These are phyloP conservation scores for Ophiostoma angusticollis DNA, from an alignment of 2,329 filamentous ascomycete species.

Conservation along the genomic window DNA sequence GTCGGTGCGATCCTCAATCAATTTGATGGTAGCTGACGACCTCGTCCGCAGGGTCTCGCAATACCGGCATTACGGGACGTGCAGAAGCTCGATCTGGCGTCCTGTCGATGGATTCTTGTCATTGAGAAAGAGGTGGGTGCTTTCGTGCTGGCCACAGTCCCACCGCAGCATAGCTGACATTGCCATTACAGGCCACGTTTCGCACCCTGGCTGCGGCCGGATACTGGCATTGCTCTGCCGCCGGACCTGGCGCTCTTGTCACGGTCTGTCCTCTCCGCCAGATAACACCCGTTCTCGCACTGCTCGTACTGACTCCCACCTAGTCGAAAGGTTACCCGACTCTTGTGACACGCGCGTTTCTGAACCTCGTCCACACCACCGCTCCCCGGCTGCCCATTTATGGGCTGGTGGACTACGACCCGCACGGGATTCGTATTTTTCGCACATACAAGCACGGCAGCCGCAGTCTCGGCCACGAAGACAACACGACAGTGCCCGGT, in stretches of 20 bases:
- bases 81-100: slow-evolving; percentile 33
- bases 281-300: too few relatives aligned
- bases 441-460: slow-evolving; percentile 63
- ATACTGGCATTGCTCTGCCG: slow-evolving; percentile 38
- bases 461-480: slow-evolving; percentile 47
- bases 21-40: too few relatives aligned
- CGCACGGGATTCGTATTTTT: slow-evolving; percentile 61
- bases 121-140: slow-evolving; percentile 68
- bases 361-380: slow-evolving; percentile 37
- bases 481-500: slow-evolving; percentile 31
- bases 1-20: neutral
- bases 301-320: neutral
- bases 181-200: slow-evolving; percentile 55
- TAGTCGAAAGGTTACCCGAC: slow-evolving; percentile 78
- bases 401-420: slow-evolving; percentile 61
- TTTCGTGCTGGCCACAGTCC: neutral
- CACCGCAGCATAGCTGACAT: too few relatives aligned
- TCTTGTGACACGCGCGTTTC: slow-evolving; percentile 52
- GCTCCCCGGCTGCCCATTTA: slow-evolving; percentile 43
- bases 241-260: slow-evolving; percentile 49
- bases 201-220: slow-evolving; percentile 46
- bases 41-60: slow-evolving; percentile 45
- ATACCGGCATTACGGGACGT: slow-evolving; percentile 44
- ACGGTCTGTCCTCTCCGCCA: too few relatives aligned
- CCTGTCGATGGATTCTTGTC: slow-evolving; percentile 52